A percentile compares a stretch with the other conserved stretches of the same genome.
Conservation (phyloP, 495 filamentous ascomycete genomes). For the Penicillium manginii region DNA sequence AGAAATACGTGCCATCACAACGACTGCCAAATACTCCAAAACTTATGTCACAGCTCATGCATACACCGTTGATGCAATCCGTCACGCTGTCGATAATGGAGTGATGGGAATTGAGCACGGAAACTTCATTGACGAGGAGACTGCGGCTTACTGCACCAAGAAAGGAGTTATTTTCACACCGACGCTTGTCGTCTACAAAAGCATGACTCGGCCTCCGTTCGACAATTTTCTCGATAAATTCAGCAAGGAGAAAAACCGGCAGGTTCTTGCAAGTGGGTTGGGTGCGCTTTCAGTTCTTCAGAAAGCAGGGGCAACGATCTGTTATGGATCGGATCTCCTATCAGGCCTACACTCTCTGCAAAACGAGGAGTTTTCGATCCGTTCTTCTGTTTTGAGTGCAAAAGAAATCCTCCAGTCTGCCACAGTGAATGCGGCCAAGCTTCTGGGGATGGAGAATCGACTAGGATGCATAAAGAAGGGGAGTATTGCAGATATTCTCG, state of each 20-base stretch:
- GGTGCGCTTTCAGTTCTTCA: conserved; percentile 40
- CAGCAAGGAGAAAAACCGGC: conserved; percentile 42
- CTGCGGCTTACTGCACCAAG: conserved; percentile 45
- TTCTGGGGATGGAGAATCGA: conserved; percentile 38
- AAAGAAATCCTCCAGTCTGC: conserved; percentile 51
- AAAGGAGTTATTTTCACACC: conserved; percentile 50
- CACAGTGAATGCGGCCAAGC: conserved; percentile 49
- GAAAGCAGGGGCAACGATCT: conserved; percentile 50
- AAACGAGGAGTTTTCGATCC: conserved; percentile 49
- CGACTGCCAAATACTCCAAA: conserved; percentile 40
- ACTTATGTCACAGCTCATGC: conserved; percentile 59
- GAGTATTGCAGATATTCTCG: conserved; percentile 41
- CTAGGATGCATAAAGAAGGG: conserved; percentile 46
- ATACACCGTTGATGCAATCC: conserved; percentile 51
- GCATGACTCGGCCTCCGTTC: conserved; percentile 44
- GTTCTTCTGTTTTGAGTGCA: conserved; percentile 40
- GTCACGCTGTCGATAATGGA: conserved; percentile 53
- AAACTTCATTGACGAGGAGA: conserved; percentile 52
- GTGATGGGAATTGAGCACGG: conserved; percentile 58
- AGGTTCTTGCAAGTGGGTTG: conserved; percentile 47
- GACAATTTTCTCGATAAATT: conserved; percentile 41
- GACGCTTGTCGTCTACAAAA: conserved; percentile 51
- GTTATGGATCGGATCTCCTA: conserved; percentile 56
- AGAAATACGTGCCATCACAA: conserved; percentile 52
- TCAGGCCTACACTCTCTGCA: conserved; percentile 45